Base-by-base conservation (phyloP, 495 filamentous ascomycete genomes). In the Lentithecium fluviatile region DNA sequence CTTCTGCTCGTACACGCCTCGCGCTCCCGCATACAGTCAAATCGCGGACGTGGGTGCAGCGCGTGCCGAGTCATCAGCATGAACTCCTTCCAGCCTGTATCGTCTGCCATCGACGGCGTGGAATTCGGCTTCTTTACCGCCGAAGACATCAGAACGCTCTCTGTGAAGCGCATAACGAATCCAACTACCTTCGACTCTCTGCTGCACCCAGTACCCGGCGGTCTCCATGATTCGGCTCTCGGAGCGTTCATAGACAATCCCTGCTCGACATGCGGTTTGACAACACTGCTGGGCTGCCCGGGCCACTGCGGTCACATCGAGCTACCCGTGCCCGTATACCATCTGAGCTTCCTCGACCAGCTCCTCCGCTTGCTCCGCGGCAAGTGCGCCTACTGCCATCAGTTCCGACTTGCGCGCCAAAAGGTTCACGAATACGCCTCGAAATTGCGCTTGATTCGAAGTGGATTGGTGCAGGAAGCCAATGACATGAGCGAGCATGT, bases 231-330 rank as follows among this genome's bases (percentile, higher is more conserved):
- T 74, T 80, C 90, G 45, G 91, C 94, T 52, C 79, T 99, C 52
- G 95, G 95, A n/a, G 88, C 94, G 51, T 93, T 88, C 83, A 82
- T 83, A 47, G 90, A 95, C 67, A 80, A 85, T 70, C 76, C 82
- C 88, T 97, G 92, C 75, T 83, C 89, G 68, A 97, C 92, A 75
- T 97, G 92, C 71, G 86, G 90, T 63, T 79, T 91, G 65, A 84
- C 83, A 64, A 83, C 82, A 62, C 24, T 62, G 29, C 8, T n/a
- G 45, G 83, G 83, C 52, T 99, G 94, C 73, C 91, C 94, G 10
- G 95, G 95, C 58, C 95, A 99, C 77, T 81, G 85, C 32, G 95
- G 95, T 49, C 94, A 97, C 71, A 95, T 99, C 71, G 90, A 96
- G 64, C 84, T 99, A 24, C 92, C 95, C 2, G 85, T 92, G 11